phyloP scores from a whole-genome alignment of 2,329 filamentous ascomycete genomes.

The Orbilia quercus region DNA sequence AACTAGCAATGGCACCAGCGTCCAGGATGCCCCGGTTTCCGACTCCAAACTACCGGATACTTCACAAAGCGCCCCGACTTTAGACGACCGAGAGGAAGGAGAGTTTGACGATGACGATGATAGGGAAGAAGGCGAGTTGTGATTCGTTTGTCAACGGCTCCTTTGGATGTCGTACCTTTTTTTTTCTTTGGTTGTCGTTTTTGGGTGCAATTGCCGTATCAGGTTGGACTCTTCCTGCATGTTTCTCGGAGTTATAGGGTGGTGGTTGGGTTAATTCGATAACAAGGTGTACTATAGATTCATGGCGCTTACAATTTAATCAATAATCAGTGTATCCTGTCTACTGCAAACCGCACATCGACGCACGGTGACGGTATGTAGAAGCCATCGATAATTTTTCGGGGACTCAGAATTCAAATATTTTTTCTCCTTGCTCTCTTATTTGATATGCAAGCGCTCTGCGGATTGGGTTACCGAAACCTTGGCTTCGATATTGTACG shows the following conservation, averaged over 20 bases:
- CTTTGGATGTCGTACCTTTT: constrained; percentile 18
- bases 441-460: constrained; percentile 2
- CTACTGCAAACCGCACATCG: background rate
- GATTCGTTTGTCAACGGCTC: constrained; percentile 12
- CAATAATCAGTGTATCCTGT: constrained; percentile 31
- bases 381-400: background rate
- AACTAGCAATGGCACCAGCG: constrained; percentile 50
- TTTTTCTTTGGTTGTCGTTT: constrained; percentile 30
- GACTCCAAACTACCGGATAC: constrained; percentile 53
- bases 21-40: constrained; percentile 40
- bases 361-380: constrained; percentile 24
- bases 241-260: constrained; percentile 47
- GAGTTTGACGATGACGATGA: constrained; percentile 55
- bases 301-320: constrained; percentile 55
- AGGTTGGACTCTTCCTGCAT: constrained; percentile 52
- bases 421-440: background rate
- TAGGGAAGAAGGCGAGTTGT: constrained; percentile 51
- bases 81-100: constrained; percentile 54
- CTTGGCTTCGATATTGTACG: constrained; percentile 37
- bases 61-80: constrained; percentile 46
- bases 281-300: constrained; percentile 55
- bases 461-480: constrained; percentile 22
- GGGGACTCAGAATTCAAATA: constrained; percentile 9
- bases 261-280: constrained; percentile 52
- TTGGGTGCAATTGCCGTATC: constrained; percentile 45